These are phyloP conservation scores for Penicillium mononematosum DNA, from an alignment of 495 filamentous ascomycete species.

Conservation along the genomic window DNA sequence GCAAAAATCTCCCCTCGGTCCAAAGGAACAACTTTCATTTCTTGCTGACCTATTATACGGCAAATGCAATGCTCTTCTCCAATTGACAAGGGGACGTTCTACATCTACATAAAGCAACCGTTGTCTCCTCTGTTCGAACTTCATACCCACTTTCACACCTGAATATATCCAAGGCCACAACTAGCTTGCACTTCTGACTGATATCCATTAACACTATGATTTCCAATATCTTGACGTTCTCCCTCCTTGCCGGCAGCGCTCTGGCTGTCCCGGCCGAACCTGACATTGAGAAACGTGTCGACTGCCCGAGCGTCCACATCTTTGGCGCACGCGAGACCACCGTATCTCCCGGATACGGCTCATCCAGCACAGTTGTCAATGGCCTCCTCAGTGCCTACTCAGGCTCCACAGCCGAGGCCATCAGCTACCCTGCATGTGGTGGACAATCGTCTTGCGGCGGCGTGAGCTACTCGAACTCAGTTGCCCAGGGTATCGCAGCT, in stretches of 20 bases:
- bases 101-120: background rate
- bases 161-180: background rate
- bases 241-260: conserved; percentile 19
- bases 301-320: conserved; percentile 54
- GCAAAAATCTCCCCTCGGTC: conserved; percentile 7
- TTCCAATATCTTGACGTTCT: conserved; percentile 12
- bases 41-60: background rate
- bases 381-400: conserved; percentile 47
- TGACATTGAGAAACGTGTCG: conserved; percentile 22
- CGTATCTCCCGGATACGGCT: conserved; percentile 53
- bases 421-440: conserved; percentile 61
- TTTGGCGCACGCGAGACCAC: conserved; percentile 68
- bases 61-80: background rate
- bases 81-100: background rate
- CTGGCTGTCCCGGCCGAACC: conserved; percentile 22
- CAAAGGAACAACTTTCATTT: background rate
- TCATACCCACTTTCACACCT: background rate
- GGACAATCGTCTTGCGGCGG: conserved; percentile 50
- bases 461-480: conserved; percentile 53
- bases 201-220: conserved; percentile 9
- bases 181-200: background rate
- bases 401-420: conserved; percentile 53
- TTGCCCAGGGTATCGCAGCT: conserved; percentile 48
- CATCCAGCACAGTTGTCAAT: conserved; percentile 50
- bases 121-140: background rate